Evolutionary conservation across 2,329 filamentous ascomycete species (phyloP).

Genomic region (Aureobasidium namibiae): DNA sequence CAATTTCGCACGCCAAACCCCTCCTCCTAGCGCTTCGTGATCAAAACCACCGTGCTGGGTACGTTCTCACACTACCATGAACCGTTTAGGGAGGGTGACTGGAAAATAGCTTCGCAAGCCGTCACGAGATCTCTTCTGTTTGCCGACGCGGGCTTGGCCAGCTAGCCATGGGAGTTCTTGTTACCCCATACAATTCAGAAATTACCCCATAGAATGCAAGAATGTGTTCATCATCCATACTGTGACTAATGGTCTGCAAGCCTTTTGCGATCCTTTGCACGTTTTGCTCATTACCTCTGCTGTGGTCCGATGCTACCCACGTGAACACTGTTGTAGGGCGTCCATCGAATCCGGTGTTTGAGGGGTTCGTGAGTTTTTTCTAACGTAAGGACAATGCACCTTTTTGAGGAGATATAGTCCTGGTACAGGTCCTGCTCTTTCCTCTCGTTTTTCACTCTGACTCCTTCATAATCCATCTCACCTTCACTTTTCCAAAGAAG

Average conservation of each 20-base stretch:
- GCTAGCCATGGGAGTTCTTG: not conserved
- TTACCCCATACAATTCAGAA: not conserved
- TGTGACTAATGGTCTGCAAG: constrained; percentile 11
- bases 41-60: constrained; percentile 5
- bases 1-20: not conserved
- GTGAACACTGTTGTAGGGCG: not conserved
- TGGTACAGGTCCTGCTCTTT: not conserved
- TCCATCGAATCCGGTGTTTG: not conserved
- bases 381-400: constrained; percentile 12
- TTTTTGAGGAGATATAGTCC: constrained; percentile 7
- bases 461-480: too few relatives aligned
- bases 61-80: not conserved
- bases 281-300: constrained; percentile 8
- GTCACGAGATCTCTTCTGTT: constrained; percentile 8
- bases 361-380: not conserved
- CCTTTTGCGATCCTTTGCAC: constrained; percentile 7
- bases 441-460: not conserved
- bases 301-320: not conserved
- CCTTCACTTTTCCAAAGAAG: not conserved
- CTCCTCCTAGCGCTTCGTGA: not conserved
- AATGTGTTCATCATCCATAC: not conserved
- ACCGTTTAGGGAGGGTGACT: not conserved
- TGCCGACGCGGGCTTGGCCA: constrained; percentile 5
- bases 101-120: not conserved
- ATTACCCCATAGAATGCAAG: too few relatives aligned